These are phyloP conservation scores for Crepidotus variabilis DNA, from an alignment of 768 basidiomycete species.

Conservation along the genomic window DNA sequence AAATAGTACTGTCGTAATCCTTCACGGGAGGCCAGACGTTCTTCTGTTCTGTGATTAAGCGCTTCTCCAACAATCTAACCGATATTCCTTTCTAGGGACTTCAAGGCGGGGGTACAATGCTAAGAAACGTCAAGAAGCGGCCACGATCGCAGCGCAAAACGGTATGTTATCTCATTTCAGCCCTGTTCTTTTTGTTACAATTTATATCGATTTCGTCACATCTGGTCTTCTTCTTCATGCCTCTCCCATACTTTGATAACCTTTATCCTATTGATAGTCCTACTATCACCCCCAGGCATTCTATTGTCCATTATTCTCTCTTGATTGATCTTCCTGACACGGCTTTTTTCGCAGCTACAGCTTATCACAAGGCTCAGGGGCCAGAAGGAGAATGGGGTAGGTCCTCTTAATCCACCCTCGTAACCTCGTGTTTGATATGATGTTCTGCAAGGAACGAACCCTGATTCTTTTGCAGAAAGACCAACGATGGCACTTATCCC, in stretches of 20 bases:
- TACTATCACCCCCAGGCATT: background rate
- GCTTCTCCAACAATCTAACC: background rate
- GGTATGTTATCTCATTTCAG: conserved; percentile 35
- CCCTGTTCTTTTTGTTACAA: background rate
- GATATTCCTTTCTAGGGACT: conserved; percentile 23
- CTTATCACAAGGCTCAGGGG: background rate
- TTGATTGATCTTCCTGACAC: background rate
- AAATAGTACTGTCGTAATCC: background rate
- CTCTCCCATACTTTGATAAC: background rate
- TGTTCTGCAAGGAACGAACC: background rate
- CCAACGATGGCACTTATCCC: conserved; percentile 36
- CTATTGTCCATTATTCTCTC: background rate
- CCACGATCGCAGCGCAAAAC: conserved; percentile 60
- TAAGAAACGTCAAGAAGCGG: conserved; percentile 72
- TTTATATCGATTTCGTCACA: background rate
- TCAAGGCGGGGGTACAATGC: conserved; percentile 67
- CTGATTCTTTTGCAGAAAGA: background rate
- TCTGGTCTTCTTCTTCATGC: background rate
- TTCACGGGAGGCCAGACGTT: background rate
- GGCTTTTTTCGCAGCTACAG: background rate
- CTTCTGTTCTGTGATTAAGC: background rate
- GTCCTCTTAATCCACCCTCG: background rate
- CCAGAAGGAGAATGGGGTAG: background rate
- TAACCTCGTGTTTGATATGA: background rate
- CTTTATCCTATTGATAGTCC: background rate